These are phyloP conservation scores for Salicornia ramosissima DNA, from an alignment of 148 eudicot genomes.

Conservation along the genomic window DNA sequence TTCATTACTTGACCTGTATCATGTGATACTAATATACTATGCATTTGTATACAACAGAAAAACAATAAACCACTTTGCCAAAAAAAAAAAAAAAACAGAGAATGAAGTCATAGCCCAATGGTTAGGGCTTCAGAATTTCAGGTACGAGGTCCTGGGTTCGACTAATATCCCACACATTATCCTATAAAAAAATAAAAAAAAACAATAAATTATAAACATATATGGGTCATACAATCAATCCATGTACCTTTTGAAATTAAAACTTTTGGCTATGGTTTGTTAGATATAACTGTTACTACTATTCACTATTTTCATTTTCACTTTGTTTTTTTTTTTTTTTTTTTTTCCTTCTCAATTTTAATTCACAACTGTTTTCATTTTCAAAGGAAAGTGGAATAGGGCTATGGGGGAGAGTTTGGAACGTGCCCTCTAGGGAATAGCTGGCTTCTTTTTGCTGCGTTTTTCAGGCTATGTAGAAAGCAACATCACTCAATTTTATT, in stretches of 20 bases:
- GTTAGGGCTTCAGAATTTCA: no score
- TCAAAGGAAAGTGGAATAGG: background rate
- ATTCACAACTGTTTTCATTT: background rate
- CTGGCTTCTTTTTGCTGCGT: slow-evolving; percentile 32
- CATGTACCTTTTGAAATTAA: background rate
- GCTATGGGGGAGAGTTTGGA: slow-evolving; percentile 20
- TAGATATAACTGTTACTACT: slow-evolving; percentile 6
- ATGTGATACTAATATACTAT: no score
- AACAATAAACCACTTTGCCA: no score
- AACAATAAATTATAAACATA: no score
- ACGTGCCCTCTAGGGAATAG: slow-evolving; percentile 21
- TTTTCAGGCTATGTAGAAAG: slow-evolving; percentile 65
- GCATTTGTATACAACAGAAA: no score
- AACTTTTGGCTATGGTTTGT: background rate
- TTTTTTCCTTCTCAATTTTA: background rate
- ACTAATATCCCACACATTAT: no score
- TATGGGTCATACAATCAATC: background rate
- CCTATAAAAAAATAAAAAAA: no score
- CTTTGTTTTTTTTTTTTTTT: no score
- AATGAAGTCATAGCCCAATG: no score
- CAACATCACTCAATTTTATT: slow-evolving; percentile 13
- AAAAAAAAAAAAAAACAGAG: no score
- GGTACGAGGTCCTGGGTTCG: no score
- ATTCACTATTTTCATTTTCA: background rate
- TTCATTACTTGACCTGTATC: no score